Percentiles rank a stretch among this genome's conserved stretches.
Evolutionary conservation across 352 stramenopile genomes (phyloP).

Genomic region (Globisporangium cylindrosporum): DNA sequence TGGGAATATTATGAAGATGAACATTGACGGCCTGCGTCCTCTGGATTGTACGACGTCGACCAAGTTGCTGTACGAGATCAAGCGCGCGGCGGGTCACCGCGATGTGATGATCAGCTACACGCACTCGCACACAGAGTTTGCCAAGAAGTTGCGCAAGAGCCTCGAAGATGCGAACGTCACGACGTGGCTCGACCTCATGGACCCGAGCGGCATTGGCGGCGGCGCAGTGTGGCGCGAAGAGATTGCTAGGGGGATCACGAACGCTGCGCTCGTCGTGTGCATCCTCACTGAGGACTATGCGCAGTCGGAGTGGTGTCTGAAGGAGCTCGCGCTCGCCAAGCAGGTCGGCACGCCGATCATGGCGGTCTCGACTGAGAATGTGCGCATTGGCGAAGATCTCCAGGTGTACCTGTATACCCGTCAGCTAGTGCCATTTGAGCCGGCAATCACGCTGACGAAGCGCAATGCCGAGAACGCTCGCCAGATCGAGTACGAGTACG

Average conservation of each 20-base stretch:
- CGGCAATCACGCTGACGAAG: slow-evolving; percentile 50
- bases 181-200: slow-evolving; percentile 87
- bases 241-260: slow-evolving; percentile 75
- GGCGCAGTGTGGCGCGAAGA: slow-evolving; percentile 79
- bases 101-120: slow-evolving; percentile 90
- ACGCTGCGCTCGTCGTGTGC: slow-evolving; percentile 71
- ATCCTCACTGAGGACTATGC: slow-evolving; percentile 81
- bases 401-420: slow-evolving; percentile 86
- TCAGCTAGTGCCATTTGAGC: slow-evolving; percentile 78
- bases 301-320: slow-evolving; percentile 81
- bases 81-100: slow-evolving; percentile 68
- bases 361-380: slow-evolving; percentile 64
- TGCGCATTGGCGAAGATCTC: slow-evolving; percentile 65
- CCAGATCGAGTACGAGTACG: slow-evolving; percentile 83
- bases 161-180: slow-evolving; percentile 76
- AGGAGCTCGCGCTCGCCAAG: slow-evolving; percentile 78
- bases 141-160: slow-evolving; percentile 66
- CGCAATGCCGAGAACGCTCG: slow-evolving; percentile 48
- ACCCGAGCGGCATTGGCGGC: slow-evolving; percentile 81
- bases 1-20: slow-evolving; percentile 74
- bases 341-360: slow-evolving; percentile 77
- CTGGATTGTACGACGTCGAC: slow-evolving; percentile 81
- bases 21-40: slow-evolving; percentile 59
- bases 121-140: slow-evolving; percentile 80
- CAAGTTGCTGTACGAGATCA: slow-evolving; percentile 76